Evolutionary conservation across 1,284 basidiomycete species (phyloP).

Genomic region (Cerioporus squamosus): DNA sequence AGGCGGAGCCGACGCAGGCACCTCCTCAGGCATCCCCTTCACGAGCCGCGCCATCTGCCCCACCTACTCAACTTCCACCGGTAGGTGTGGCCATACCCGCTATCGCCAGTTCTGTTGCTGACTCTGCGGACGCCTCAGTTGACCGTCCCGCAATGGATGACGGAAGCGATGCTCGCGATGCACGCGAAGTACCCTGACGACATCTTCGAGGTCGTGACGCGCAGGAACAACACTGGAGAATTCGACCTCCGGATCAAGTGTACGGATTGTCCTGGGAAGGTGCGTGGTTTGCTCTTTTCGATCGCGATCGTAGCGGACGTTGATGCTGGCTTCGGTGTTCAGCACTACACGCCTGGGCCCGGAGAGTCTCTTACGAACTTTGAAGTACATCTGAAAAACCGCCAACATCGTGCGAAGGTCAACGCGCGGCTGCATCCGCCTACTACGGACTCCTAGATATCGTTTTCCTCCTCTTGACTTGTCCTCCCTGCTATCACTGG

Average conservation of each 20-base stretch:
- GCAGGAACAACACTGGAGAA: slow-evolving; percentile 54
- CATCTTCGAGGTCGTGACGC: slow-evolving; percentile 77
- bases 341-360: slow-evolving; percentile 94
- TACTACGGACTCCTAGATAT: slow-evolving; percentile 14
- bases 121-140: slow-evolving; percentile 13
- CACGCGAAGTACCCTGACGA: slow-evolving; percentile 82
- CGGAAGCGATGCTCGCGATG: slow-evolving; percentile 64
- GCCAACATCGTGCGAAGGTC: slow-evolving; percentile 68
- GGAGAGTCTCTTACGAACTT: slow-evolving; percentile 91
- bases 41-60: slow-evolving; percentile 18
- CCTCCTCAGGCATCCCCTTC: slow-evolving; percentile 20
- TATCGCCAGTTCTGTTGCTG: slow-evolving; percentile 3
- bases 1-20: slow-evolving; percentile 5
- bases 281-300: slow-evolving; percentile 37
- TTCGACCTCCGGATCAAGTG: slow-evolving; percentile 95
- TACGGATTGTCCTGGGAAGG: slow-evolving; percentile 93
- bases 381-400: slow-evolving; percentile 88
- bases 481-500: slow-evolving; percentile 25
- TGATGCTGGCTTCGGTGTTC: neutral
- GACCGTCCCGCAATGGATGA: slow-evolving; percentile 74
- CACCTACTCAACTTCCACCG: slow-evolving; percentile 21
- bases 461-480: slow-evolving; percentile 2
- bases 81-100: slow-evolving; percentile 18
- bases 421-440: slow-evolving; percentile 39
- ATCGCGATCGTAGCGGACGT: slow-evolving; percentile 22